Evolutionary conservation across 129 eudicot genomes (phyloP), one percentile per base, ranked within the genome.

Genomic region (Tagetes patula): DNA sequence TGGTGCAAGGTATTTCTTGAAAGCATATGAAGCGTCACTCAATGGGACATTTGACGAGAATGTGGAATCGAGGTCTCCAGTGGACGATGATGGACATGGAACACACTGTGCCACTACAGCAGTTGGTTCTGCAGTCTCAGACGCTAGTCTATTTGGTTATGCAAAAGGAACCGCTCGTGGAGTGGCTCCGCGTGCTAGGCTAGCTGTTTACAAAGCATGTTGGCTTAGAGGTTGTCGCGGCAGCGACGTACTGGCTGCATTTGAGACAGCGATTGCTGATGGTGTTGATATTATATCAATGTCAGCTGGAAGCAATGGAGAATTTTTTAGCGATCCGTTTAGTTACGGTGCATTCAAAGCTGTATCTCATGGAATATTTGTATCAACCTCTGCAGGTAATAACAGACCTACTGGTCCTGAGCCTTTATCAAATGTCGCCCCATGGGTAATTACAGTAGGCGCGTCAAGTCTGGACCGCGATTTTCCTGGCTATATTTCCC

Each of bases 1-100:
- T 1, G 97, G 97, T 11, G 91, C 97, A 0, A 83, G 96, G 71
- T 84, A 58, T 39, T 89, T 92, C 75, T 82, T 80, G 2, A 85
- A 83, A 68, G 84, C 85, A 58, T 89, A 92, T 71, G 88, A 75
- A 70, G 81, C 85, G 45, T 75, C 79, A 34, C 67, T 71, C 14
- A 71, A 50, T 11, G 97, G 96, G 0, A 79, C 85, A 8, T 83
- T 92, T 3, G 89, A 89, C 32, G 87, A 79, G 75, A 72, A 85
- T 1, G 55, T 39, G 5, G 96, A 92, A 55, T 84, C 87, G 13
- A 86, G 74, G 78, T 92, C 97, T 2, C 94, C 97, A 0, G 64
- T 88, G 62, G 97, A 92, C 36, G 96, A 87, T 6, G 84, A 70
- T 6, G 97, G 97, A 36, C 94, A 89, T 65, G 94, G 97, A 10